These are phyloP conservation scores for Podospora tetraspora DNA, from an alignment of 495 filamentous ascomycete genomes.

Conservation along the genomic window DNA sequence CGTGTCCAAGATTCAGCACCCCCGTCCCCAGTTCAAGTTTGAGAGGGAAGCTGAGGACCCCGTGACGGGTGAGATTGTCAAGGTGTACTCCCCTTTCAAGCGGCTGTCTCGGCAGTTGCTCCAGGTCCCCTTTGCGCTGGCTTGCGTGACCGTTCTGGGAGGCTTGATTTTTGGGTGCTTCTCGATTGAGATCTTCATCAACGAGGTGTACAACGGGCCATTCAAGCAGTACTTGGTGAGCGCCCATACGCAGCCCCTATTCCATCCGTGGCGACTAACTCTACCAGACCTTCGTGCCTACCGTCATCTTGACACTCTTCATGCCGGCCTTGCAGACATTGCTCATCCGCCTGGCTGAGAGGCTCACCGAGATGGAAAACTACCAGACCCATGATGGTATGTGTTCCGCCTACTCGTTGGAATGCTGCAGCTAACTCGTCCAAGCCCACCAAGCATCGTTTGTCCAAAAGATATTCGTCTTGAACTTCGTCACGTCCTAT, in stretches of 20 bases:
- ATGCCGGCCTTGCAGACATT: constrained; percentile 74
- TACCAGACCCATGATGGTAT: constrained; percentile 73
- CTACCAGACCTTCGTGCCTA: constrained; percentile 75
- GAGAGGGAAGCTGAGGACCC: constrained; percentile 73
- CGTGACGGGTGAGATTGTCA: constrained; percentile 75
- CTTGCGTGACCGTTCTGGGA: constrained; percentile 64
- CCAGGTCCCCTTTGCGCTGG: constrained; percentile 81
- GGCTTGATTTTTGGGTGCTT: constrained; percentile 82
- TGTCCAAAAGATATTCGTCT: constrained; percentile 84
- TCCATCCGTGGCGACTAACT: neutral
- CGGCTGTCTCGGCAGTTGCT: constrained; percentile 73
- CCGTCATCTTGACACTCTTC: constrained; percentile 71
- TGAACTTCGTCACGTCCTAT: constrained; percentile 98
- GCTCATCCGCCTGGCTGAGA: constrained; percentile 70
- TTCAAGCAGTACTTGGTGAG: constrained; percentile 77
- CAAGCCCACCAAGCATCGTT: constrained; percentile 67
- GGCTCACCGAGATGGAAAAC: constrained; percentile 83
- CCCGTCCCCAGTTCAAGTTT: constrained; percentile 70
- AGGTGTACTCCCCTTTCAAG: constrained; percentile 72
- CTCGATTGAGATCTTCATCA: constrained; percentile 92
- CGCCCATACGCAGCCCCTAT: neutral
- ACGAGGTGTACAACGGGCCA: constrained; percentile 87
- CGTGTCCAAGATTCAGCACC: constrained; percentile 74
- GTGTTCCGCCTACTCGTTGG: neutral
- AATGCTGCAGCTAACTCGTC: constrained; percentile 12